Percentiles rank a stretch among this genome's conserved stretches.
These are phyloP conservation scores for Myrica gale DNA, from an alignment of 306 rosid species.

Conservation along the genomic window DNA sequence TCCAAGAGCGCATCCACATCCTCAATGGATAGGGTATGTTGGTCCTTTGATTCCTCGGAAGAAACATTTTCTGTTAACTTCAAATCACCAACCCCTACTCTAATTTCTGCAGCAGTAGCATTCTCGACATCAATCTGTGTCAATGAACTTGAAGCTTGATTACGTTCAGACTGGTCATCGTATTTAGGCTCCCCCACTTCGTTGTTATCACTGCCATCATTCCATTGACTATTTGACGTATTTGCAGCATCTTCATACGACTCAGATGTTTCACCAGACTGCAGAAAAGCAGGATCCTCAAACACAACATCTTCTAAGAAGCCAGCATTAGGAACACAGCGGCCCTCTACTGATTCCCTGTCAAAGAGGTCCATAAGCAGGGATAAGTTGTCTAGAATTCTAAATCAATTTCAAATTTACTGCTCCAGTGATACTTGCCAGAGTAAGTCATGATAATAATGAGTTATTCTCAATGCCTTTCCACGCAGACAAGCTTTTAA, in stretches of 20 bases:
- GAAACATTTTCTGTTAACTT: constrained; percentile 51
- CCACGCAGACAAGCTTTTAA: constrained; percentile 83
- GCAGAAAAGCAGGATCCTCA: constrained; percentile 65
- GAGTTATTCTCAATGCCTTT: constrained; percentile 82
- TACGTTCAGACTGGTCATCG: constrained; percentile 37
- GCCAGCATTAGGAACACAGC: constrained; percentile 83
- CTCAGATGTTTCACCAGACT: constrained; percentile 42
- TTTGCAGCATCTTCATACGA: constrained; percentile 35
- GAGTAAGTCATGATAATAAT: constrained; percentile 76
- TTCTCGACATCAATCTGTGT: constrained; percentile 28
- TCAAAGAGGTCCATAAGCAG: constrained; percentile 23
- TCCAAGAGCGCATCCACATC: constrained; percentile 81
- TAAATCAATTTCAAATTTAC: constrained; percentile 14
- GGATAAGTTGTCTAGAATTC: constrained; percentile 1
- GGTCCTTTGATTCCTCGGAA: constrained; percentile 45
- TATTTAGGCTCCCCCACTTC: constrained; percentile 37
- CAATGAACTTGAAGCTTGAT: constrained; percentile 15
- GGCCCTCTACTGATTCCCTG: constrained; percentile 81
- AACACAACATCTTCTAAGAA: constrained; percentile 78
- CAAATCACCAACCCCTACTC: constrained; percentile 48
- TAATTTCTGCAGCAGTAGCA: constrained; percentile 37
- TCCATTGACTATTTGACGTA: constrained; percentile 41
- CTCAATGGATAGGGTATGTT: constrained; percentile 53
- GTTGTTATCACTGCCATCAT: constrained; percentile 22
- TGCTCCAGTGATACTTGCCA: constrained; percentile 57